These are phyloP conservation scores for Trichophyton simii DNA, from an alignment of 2,329 filamentous ascomycete genomes.

Conservation along the genomic window DNA sequence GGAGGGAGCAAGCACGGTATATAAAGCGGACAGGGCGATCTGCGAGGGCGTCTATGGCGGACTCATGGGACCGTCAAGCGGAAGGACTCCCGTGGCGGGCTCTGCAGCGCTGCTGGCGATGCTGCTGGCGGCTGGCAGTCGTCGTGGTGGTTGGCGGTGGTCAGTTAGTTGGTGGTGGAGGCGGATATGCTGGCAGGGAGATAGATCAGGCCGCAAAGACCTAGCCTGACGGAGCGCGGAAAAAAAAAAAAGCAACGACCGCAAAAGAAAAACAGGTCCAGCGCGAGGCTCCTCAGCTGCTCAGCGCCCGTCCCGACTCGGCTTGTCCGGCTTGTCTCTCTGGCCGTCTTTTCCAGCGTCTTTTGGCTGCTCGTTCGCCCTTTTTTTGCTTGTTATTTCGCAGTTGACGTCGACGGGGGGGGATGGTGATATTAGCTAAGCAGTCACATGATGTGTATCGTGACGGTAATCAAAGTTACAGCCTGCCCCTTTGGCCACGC, in stretches of 20 bases:
- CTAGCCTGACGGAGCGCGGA: background rate
- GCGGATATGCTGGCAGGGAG: background rate
- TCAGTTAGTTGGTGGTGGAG: background rate
- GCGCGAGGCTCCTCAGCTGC: background rate
- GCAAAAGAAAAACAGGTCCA: background rate
- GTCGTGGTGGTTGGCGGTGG: background rate
- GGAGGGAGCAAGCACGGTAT: background rate
- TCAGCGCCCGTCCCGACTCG: background rate
- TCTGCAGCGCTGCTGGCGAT: too few relatives aligned
- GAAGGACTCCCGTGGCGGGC: background rate
- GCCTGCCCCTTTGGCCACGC: too few relatives aligned
- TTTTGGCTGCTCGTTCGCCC: too few relatives aligned
- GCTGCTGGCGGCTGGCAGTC: background rate
- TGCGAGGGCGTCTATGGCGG: background rate
- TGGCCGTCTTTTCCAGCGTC: too few relatives aligned
- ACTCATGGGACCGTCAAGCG: background rate
- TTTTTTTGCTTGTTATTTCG: too few relatives aligned
- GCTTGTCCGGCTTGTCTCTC: background rate
- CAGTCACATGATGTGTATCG: too few relatives aligned
- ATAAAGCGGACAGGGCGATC: background rate
- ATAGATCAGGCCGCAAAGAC: background rate
- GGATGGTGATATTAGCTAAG: too few relatives aligned
- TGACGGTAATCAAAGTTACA: too few relatives aligned
- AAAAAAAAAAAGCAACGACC: background rate
- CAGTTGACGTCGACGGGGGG: too few relatives aligned